Percentiles rank a stretch among this genome's conserved stretches.
Conservation (phyloP, 2,329 filamentous ascomycete genomes). For the Didymella sp. region DNA sequence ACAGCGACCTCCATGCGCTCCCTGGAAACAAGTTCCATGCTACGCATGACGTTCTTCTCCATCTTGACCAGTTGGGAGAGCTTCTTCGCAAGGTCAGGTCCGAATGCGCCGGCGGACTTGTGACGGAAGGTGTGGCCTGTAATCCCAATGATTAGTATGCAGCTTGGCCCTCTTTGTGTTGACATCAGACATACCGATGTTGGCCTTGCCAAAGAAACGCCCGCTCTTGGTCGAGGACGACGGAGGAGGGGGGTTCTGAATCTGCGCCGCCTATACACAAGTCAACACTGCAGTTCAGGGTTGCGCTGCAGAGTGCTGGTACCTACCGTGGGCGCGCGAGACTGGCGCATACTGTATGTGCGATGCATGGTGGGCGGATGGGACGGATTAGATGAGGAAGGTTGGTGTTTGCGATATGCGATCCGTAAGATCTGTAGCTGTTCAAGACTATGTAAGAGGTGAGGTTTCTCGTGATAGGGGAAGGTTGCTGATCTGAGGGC, state of each 20-base stretch:
- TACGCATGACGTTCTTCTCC: conserved; percentile 99
- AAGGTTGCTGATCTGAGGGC: conserved; percentile 15
- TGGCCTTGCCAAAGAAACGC: conserved; percentile 85
- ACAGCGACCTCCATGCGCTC: conserved; percentile 99
- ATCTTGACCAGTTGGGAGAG: conserved; percentile 98
- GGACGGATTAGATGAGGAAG: background rate
- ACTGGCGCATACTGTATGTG: conserved; percentile 86
- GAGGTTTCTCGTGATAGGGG: conserved; percentile 9
- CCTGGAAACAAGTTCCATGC: conserved; percentile 90
- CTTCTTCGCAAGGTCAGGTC: conserved; percentile 94
- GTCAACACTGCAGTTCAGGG: background rate
- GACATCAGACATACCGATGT: conserved; percentile 70
- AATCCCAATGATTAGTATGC: conserved; percentile 1
- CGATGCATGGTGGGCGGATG: conserved; percentile 76
- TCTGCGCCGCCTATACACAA: conserved; percentile 69
- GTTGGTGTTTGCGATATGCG: background rate
- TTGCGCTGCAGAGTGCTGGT: background rate
- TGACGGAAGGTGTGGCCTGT: conserved; percentile 74
- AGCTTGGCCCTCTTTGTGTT: conserved; percentile 1
- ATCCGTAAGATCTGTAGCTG: conserved; percentile 1
- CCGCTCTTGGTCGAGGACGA: conserved; percentile 89
- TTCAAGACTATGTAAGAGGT: conserved; percentile 1
- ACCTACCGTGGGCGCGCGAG: conserved; percentile 79
- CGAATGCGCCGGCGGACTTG: conserved; percentile 77
- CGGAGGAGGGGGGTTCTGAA: conserved; percentile 92